Evolutionary conservation across 1,284 basidiomycete genomes (phyloP).

Genomic region (Omphalotus olearius): DNA sequence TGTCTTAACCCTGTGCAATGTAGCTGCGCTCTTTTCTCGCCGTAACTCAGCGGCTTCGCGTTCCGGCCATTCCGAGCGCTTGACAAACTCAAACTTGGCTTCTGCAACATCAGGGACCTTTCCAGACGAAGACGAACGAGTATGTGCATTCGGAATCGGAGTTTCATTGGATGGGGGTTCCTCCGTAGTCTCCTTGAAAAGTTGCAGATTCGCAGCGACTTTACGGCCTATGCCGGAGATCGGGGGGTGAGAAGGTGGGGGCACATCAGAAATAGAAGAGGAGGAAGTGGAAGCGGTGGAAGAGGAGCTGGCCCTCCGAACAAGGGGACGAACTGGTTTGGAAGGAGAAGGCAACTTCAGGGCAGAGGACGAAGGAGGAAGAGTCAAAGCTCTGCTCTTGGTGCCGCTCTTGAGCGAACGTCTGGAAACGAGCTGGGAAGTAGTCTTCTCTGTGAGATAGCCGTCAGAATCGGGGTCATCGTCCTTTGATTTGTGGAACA

Average conservation of each 20-base stretch:
- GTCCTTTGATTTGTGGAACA: slow-evolving; percentile 21
- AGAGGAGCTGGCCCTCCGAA: slow-evolving; percentile 33
- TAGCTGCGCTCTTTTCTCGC: slow-evolving; percentile 59
- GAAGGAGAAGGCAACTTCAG: slow-evolving; percentile 20
- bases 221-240: slow-evolving; percentile 65
- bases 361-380: slow-evolving; percentile 28
- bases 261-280: slow-evolving; percentile 31
- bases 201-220: slow-evolving; percentile 72
- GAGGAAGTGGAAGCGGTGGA: slow-evolving; percentile 45
- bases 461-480: slow-evolving; percentile 35
- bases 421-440: slow-evolving; percentile 21
- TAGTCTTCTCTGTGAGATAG: slow-evolving; percentile 31
- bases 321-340: slow-evolving; percentile 31
- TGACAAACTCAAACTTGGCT: slow-evolving; percentile 73
- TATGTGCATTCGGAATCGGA: slow-evolving; percentile 25
- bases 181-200: slow-evolving; percentile 70
- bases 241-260: slow-evolving; percentile 26
- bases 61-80: slow-evolving; percentile 78
- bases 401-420: slow-evolving; percentile 23
- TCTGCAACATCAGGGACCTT: slow-evolving; percentile 50
- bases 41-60: slow-evolving; percentile 63
- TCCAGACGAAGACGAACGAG: slow-evolving; percentile 40
- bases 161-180: slow-evolving; percentile 30
- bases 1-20: slow-evolving; percentile 49
- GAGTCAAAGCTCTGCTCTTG: slow-evolving; percentile 34